phyloP scores from a whole-genome alignment of 495 filamentous ascomycete species.

The Xylaria curta region DNA sequence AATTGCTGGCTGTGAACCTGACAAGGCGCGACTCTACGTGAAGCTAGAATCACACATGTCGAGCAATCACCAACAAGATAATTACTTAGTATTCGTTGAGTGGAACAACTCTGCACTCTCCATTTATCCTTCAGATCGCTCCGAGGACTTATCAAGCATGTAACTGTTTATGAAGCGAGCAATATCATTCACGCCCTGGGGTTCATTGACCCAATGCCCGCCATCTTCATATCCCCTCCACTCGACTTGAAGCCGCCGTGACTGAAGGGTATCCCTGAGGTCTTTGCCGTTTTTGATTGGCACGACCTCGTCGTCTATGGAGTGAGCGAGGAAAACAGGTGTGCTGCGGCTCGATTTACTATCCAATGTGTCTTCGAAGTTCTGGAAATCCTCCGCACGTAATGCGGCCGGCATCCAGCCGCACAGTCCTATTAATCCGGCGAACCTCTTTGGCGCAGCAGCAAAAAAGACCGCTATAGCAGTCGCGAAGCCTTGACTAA shows the following conservation, averaged over 20 bases:
- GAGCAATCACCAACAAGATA: too few relatives aligned
- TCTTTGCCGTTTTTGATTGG: constrained; percentile 50
- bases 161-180: constrained; percentile 44
- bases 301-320: constrained; percentile 57
- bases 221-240: constrained; percentile 60
- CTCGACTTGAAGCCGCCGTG: constrained; percentile 45
- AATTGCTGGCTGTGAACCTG: too few relatives aligned
- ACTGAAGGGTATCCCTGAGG: constrained; percentile 48
- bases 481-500: constrained; percentile 53
- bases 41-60: too few relatives aligned
- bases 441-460: constrained; percentile 32
- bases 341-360: constrained; percentile 28
- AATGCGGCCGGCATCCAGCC: constrained; percentile 57
- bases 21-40: too few relatives aligned
- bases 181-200: constrained; percentile 59
- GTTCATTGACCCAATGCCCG: constrained; percentile 64
- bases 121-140: constrained; percentile 11
- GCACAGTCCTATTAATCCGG: constrained; percentile 61
- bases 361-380: constrained; percentile 7
- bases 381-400: constrained; percentile 22
- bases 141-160: neutral
- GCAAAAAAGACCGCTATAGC: constrained; percentile 50
- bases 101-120: neutral
- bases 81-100: too few relatives aligned
- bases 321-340: constrained; percentile 62